Evolutionary conservation across 2,329 filamentous ascomycete genomes (phyloP).

Genomic region (Neonectria faginata): DNA sequence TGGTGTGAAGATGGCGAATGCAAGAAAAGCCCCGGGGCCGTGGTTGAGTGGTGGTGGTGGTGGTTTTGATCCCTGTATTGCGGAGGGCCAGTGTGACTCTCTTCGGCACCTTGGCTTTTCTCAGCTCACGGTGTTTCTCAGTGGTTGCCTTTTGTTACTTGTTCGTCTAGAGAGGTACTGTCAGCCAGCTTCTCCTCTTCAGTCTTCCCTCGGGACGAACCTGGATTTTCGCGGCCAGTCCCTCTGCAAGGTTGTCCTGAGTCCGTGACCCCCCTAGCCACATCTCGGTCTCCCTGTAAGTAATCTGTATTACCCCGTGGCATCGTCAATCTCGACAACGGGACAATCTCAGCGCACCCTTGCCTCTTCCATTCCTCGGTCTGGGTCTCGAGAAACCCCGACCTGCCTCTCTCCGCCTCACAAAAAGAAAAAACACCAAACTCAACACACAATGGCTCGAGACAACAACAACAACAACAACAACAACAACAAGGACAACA

Average conservation of each 20-base stretch:
- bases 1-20: conserved; percentile 12
- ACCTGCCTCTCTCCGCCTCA: background rate
- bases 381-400: background rate
- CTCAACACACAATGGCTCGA: conserved; percentile 11
- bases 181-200: background rate
- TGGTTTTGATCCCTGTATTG: background rate
- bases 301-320: conserved; percentile 3
- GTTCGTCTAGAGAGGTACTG: too few relatives aligned
- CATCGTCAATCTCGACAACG: background rate
- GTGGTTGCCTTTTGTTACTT: too few relatives aligned
- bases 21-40: background rate
- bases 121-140: too few relatives aligned
- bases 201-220: background rate
- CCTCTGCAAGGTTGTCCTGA: background rate
- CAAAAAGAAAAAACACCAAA: too few relatives aligned
- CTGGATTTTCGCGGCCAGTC: too few relatives aligned
- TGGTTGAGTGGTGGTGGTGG: background rate
- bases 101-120: background rate
- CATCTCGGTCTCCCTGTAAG: background rate
- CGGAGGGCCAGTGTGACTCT: conserved; percentile 1
- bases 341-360: background rate
- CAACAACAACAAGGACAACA: conserved; percentile 17
- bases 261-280: background rate
- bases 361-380: background rate
- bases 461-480: conserved; percentile 10